These are phyloP conservation scores for Eleusine indica DNA, from an alignment of 176 grass and related monocot species.

Conservation along the genomic window DNA sequence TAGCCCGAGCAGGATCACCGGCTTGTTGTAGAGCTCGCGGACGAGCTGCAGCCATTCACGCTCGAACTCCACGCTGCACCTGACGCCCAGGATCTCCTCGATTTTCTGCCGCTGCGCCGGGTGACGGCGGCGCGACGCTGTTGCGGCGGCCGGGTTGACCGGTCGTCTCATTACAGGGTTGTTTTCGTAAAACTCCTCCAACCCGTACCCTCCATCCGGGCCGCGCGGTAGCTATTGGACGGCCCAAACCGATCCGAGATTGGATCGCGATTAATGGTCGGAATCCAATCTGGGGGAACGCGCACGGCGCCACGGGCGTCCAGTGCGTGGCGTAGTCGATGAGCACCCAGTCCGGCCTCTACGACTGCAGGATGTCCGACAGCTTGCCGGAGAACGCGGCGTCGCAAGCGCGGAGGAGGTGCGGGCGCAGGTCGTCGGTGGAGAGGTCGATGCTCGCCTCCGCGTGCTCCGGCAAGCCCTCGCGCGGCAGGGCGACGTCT, in stretches of 20 bases:
- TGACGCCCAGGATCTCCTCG: neutral
- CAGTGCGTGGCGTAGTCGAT: constrained; percentile 51
- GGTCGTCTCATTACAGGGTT: too few species aligned
- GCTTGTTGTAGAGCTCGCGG: constrained; percentile 24
- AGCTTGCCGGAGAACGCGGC: neutral
- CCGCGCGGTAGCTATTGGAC: neutral
- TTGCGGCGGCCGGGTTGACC: too few species aligned
- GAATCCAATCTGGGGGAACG: neutral
- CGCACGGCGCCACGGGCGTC: constrained; percentile 37
- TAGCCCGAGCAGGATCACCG: constrained; percentile 31
- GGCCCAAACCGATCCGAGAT: too few species aligned
- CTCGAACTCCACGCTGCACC: neutral
- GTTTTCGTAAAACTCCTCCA: too few species aligned
- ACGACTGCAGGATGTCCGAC: neutral
- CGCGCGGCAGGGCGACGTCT: constrained; percentile 14
- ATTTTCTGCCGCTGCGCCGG: neutral
- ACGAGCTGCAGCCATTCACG: constrained; percentile 37
- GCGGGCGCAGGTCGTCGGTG: constrained; percentile 20
- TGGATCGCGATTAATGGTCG: too few species aligned
- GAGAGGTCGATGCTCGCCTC: constrained; percentile 29
- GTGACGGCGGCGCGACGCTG: too few species aligned
- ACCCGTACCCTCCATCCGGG: neutral
- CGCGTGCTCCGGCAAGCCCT: constrained; percentile 3
- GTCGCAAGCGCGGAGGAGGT: constrained; percentile 21
- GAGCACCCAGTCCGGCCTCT: constrained; percentile 52